Base-by-base conservation (phyloP, 192 early-diverging fungal genomes). In the Coemansia aciculifera region DNA sequence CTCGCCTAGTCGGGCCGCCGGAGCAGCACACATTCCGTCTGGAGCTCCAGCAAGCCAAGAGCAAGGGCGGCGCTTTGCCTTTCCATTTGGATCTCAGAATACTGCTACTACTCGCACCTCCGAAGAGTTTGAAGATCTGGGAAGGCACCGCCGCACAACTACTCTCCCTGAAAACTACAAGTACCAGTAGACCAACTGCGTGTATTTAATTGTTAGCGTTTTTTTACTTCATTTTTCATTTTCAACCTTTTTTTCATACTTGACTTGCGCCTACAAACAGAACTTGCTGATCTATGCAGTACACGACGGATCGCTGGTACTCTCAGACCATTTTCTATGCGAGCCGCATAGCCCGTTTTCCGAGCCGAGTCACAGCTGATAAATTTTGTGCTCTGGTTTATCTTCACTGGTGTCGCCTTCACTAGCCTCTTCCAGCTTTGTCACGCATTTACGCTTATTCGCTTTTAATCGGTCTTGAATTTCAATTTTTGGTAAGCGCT, bases 121-220 rank as follows among this genome's bases (percentile, higher is more conserved):
- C 5, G 71, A 76, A 1, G 79, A 73, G 24, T 76, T 63, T 32
- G 79, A 73, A 62, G 79, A 82, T 52, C 66, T 75, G 19, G 79
- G 79, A n/a, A 59, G 64, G 6, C 70, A 69, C 17, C 70, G 69
- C 8, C 70, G 74, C 29, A 69, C 69, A 24, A 81, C 64, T 67
- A 70, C 63, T 8, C 27, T 75, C 36, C 73, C 78, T 39, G 73
- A 71, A 37, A 70, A 69, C 34, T 64, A 72, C 57, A 72, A 44
- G 8, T 78, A 62, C 38, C 17, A 67, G 23, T 66, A 63, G 52
- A 12, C 44, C 19, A 24, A n/a, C 27, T 43, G 31, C 32, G 66
- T 38, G 39, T 29, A 68, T 68, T 44, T 67, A 29, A 19, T n/a
- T 17, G n/a, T 17, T 21, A 48, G 46, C 46, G 46, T 23, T 57